Evolutionary conservation across 2,329 filamentous ascomycete genomes (phyloP).

Genomic region (Colletotrichum tofieldiae): DNA sequence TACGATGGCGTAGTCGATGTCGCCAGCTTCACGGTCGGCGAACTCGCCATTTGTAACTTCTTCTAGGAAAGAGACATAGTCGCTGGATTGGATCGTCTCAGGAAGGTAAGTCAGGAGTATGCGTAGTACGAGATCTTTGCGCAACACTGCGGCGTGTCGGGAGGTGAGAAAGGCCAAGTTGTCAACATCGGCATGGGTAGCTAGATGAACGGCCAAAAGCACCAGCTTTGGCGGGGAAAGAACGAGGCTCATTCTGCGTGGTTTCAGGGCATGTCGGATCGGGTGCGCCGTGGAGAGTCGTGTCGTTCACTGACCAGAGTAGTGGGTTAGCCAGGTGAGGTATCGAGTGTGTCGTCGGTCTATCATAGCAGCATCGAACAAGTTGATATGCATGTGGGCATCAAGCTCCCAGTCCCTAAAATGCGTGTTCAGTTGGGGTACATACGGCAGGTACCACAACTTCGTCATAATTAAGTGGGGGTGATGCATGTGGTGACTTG

Average conservation of each 20-base stretch:
- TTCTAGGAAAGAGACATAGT: constrained; percentile 74
- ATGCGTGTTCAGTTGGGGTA: constrained; percentile 9
- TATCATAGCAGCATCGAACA: constrained; percentile 1
- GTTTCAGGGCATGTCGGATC: constrained; percentile 33
- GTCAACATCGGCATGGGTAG: constrained; percentile 76
- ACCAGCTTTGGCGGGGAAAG: constrained; percentile 79
- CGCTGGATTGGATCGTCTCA: constrained; percentile 75
- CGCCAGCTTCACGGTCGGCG: constrained; percentile 55
- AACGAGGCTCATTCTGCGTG: constrained; percentile 55
- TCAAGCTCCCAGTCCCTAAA: constrained; percentile 16
- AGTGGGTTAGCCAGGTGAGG: not conserved
- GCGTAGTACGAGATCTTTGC: constrained; percentile 76
- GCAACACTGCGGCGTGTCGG: constrained; percentile 70
- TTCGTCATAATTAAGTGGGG: constrained; percentile 35
- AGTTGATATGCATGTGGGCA: constrained; percentile 13
- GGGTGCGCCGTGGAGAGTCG: not conserved
- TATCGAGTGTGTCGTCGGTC: constrained; percentile 6
- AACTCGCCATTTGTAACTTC: constrained; percentile 68
- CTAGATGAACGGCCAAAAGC: constrained; percentile 80
- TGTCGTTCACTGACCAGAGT: not conserved
- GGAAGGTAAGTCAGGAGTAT: constrained; percentile 85
- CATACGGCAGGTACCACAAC: constrained; percentile 23
- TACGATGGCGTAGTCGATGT: constrained; percentile 71
- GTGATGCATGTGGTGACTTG: not conserved
- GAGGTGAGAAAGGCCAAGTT: constrained; percentile 74